Percentiles rank a stretch among this genome's conserved stretches.
phyloP scores from a whole-genome alignment of 768 basidiomycete species.

The Candolleomyces efflorescens region DNA sequence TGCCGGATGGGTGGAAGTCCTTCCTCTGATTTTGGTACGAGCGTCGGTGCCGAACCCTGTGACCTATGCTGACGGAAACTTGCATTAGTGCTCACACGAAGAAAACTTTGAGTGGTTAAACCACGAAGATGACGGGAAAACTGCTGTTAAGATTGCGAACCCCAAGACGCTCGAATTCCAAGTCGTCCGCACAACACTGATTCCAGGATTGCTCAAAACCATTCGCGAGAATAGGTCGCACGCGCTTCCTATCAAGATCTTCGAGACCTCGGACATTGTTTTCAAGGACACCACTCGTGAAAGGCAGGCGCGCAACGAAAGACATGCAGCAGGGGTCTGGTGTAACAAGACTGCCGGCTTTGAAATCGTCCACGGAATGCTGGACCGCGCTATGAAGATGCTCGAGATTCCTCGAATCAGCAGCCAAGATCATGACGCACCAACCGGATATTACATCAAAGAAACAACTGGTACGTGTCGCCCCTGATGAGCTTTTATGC shows the following conservation, averaged over 20 bases:
- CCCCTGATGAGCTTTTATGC: not conserved
- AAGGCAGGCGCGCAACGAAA: conserved; percentile 82
- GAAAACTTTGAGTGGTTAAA: conserved; percentile 97
- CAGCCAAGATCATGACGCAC: conserved; percentile 48
- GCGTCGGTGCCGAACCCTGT: conserved; percentile 21
- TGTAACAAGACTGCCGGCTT: conserved; percentile 97
- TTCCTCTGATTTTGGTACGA: conserved; percentile 84
- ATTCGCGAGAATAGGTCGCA: conserved; percentile 95
- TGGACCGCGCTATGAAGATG: conserved; percentile 96
- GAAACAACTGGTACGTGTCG: conserved; percentile 70
- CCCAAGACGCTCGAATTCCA: conserved; percentile 98
- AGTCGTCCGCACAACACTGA: conserved; percentile 91
- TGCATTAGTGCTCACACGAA: conserved; percentile 87
- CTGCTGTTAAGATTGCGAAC: conserved; percentile 90
- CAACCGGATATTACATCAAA: conserved; percentile 88
- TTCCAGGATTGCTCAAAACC: conserved; percentile 96
- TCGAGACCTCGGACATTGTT: conserved; percentile 91
- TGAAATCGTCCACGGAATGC: conserved; percentile 91
- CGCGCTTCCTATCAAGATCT: conserved; percentile 86
- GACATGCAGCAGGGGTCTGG: conserved; percentile 89
- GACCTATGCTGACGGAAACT: not conserved
- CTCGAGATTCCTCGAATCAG: conserved; percentile 83
- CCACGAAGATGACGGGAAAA: conserved; percentile 72
- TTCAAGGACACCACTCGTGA: conserved; percentile 79
- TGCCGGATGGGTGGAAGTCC: conserved; percentile 94